These are phyloP conservation scores for Echites panduratus DNA, from an alignment of 257 asterid species.

Conservation along the genomic window DNA sequence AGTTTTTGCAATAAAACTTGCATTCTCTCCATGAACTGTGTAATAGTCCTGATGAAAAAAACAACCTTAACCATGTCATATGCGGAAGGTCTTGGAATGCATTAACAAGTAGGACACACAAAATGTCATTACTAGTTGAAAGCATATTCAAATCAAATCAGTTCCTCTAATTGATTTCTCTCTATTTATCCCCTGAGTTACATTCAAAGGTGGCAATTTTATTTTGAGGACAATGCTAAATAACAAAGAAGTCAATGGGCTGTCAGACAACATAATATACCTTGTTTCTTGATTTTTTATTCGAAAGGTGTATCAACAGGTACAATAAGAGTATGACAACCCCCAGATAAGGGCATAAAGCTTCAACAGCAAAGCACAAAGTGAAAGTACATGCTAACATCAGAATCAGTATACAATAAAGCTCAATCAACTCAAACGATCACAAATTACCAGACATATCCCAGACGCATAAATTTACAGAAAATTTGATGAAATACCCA, in stretches of 20 bases:
- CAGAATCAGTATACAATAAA: not conserved
- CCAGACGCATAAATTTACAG: not conserved
- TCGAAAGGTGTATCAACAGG: not conserved
- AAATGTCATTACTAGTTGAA: not conserved
- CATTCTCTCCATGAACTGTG: slow-evolving; percentile 88
- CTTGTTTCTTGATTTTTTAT: not conserved
- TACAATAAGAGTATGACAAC: too few species aligned
- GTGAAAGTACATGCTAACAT: not conserved
- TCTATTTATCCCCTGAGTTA: not conserved
- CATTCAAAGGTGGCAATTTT: not conserved
- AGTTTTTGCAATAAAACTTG: slow-evolving; percentile 77
- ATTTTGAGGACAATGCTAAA: not conserved
- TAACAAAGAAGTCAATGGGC: not conserved
- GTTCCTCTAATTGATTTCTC: not conserved
- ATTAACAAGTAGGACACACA: not conserved
- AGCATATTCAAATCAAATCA: not conserved
- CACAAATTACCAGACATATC: not conserved
- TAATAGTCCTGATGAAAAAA: slow-evolving; percentile 58
- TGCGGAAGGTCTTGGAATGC: not conserved
- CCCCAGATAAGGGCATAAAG: not conserved
- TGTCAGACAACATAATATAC: not conserved
- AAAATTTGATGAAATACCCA: not conserved
- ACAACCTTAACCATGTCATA: not conserved
- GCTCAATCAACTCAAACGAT: not conserved
- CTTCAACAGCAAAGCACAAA: not conserved